A percentile compares a stretch with the other conserved stretches of the same genome.
These are phyloP conservation scores for Daldinia sp. DNA, from an alignment of 2,329 filamentous ascomycete species.

Conservation along the genomic window DNA sequence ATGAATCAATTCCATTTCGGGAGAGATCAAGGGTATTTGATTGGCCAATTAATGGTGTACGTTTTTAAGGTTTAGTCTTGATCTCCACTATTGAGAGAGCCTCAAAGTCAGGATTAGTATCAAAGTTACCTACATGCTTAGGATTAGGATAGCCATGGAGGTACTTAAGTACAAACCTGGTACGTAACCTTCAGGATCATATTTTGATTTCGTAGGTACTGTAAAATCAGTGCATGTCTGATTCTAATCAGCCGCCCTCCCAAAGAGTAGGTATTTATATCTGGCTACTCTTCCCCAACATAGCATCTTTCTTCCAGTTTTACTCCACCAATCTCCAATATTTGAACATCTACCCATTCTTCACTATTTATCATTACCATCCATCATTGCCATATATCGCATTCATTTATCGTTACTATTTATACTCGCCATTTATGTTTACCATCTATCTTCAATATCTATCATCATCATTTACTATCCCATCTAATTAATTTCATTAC, in stretches of 20 bases:
- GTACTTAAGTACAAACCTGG: not conserved
- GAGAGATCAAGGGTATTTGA: conserved; percentile 13
- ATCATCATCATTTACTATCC: no score
- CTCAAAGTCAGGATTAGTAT: conserved; percentile 22
- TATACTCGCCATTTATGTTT: no score
- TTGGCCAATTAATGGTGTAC: conserved; percentile 11
- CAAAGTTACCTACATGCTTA: not conserved
- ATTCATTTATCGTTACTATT: no score
- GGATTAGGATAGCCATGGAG: not conserved
- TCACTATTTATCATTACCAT: not conserved
- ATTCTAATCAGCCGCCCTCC: not conserved
- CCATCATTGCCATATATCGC: not conserved
- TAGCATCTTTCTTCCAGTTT: not conserved
- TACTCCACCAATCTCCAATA: not conserved
- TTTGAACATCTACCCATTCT: not conserved
- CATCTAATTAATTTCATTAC: no score
- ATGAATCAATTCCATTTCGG: not conserved
- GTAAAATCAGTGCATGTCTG: not conserved
- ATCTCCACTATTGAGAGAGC: conserved; percentile 28
- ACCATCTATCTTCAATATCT: no score
- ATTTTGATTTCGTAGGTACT: not conserved
- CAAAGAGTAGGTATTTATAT: not conserved
- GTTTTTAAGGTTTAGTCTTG: not conserved
- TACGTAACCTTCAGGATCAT: not conserved
- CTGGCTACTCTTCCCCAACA: not conserved